Percentiles rank a stretch among this genome's conserved stretches.
phyloP scores from a whole-genome alignment of 345 rosid genomes.

The Nephelium lappaceum region DNA sequence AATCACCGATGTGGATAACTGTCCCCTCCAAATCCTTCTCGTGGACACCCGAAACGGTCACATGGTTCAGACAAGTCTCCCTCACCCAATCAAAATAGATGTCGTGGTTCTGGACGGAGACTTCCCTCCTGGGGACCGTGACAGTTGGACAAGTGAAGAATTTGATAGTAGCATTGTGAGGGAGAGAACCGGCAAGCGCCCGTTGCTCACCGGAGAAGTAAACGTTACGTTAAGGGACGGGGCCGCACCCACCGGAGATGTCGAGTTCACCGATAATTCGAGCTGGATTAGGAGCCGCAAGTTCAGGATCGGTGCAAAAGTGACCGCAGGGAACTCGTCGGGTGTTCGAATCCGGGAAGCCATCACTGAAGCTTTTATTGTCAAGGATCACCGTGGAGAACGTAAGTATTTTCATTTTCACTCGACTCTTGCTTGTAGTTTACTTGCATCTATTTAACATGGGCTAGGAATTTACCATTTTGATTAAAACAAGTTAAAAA shows the following conservation, averaged over 20 bases:
- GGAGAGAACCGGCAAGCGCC: slow-evolving; percentile 87
- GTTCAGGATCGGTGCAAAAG: slow-evolving; percentile 75
- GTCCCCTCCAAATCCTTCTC: slow-evolving; percentile 56
- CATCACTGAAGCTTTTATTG: slow-evolving; percentile 70
- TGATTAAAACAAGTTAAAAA: no score
- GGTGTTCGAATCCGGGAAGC: slow-evolving; percentile 66
- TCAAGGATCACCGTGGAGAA: slow-evolving; percentile 98
- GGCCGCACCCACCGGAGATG: slow-evolving; percentile 47
- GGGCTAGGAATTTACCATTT: neutral
- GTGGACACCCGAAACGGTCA: slow-evolving; percentile 35
- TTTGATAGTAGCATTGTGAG: slow-evolving; percentile 58
- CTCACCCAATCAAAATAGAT: slow-evolving; percentile 62
- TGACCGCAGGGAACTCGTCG: slow-evolving; percentile 48
- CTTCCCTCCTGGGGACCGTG: slow-evolving; percentile 45
- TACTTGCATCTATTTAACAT: neutral
- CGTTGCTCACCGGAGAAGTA: slow-evolving; percentile 82
- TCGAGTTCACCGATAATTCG: slow-evolving; percentile 89
- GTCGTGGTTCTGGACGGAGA: slow-evolving; percentile 84
- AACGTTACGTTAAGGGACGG: slow-evolving; percentile 59
- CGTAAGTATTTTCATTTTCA: slow-evolving; percentile 50
- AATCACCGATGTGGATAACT: slow-evolving; percentile 45
- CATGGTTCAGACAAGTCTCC: slow-evolving; percentile 29
- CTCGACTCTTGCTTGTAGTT: neutral
- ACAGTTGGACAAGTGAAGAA: slow-evolving; percentile 64
- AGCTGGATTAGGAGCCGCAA: slow-evolving; percentile 90